Base-by-base conservation (phyloP, 305 asterid species). In the Andrographis paniculata region DNA sequence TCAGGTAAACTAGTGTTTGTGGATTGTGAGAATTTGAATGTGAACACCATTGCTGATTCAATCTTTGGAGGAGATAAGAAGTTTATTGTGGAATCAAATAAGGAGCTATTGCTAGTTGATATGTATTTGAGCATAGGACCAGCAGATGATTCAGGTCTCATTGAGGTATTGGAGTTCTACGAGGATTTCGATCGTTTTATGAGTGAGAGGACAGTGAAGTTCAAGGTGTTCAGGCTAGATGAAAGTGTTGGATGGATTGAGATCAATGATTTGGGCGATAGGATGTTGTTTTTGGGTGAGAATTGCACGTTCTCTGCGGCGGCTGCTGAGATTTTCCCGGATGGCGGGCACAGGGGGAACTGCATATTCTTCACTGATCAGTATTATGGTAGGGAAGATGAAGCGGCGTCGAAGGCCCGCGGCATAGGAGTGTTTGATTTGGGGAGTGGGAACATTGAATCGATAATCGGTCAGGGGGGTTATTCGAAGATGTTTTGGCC, bases 401-500 rank as follows among this genome's bases (percentile, higher is more conserved):
- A 69, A 36, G 85, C 76, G 46, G 74, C 48, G 28, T 58, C 63
- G 78, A 82, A 69, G 53, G 48, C 60, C 22, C 72, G 66, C 0
- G 86, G 82, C 17, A 58, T 80, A 15, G 84, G 87, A 21, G 76
- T 86, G 62, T 89, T 76, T 45, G 76, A 69, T 69, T 24, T 89
- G 76, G 95, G 68, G 58, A 76, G 63, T 50, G 84, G 93, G 59
- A 71, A 72, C 19, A 82, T 86, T 45, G 83, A 72, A 54, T 75
- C 88, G 9, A 66, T 85, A 28, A 56, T 48, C 55, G 45, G 61
- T 58, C 60, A 46, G 16, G 31, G n/a, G 53, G 74, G 75, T 28
- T 79, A 65, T 69, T 61, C 80, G 19, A 72, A 69, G 62, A 55
- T 80, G 80, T 82, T 86, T 67, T 82, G 98, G 95, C 96, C 95